These are phyloP conservation scores for Fomitopsis pinicola DNA, from an alignment of 1,284 basidiomycete genomes.

Conservation along the genomic window DNA sequence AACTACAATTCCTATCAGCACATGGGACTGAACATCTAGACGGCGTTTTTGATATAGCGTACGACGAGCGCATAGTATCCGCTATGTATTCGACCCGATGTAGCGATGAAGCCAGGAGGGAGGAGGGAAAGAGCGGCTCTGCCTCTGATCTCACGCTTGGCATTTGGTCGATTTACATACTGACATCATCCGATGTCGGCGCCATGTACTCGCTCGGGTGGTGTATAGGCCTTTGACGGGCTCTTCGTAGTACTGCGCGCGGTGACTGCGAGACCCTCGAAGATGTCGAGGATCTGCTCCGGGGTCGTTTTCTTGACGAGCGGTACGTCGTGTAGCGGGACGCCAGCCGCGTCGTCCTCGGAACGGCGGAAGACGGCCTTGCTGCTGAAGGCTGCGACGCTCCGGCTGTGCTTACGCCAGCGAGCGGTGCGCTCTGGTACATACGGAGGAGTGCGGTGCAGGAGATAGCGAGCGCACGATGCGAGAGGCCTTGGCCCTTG, in stretches of 20 bases:
- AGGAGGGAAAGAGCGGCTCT: too few relatives aligned
- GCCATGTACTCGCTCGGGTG: background rate
- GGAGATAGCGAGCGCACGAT: too few relatives aligned
- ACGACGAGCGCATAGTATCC: too few relatives aligned
- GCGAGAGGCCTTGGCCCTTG: too few relatives aligned
- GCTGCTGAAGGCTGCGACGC: background rate
- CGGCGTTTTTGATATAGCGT: too few relatives aligned
- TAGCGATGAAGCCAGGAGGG: too few relatives aligned
- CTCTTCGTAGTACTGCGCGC: background rate
- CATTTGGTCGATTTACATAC: too few relatives aligned
- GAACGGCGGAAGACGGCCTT: background rate
- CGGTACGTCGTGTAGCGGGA: background rate
- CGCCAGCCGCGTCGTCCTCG: background rate
- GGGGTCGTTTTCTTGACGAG: background rate
- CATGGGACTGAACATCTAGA: too few relatives aligned
- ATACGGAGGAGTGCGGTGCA: background rate
- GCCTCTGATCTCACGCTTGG: too few relatives aligned
- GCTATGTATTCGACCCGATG: too few relatives aligned
- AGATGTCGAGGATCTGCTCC: background rate
- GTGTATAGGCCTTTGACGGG: background rate
- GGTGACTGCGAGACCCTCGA: background rate
- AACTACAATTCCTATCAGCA: too few relatives aligned
- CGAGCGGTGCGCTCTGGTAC: background rate
- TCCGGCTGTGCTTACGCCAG: background rate
- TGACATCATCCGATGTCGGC: too few relatives aligned